Evolutionary conservation across 202 grass and related monocot genomes (phyloP).

Genomic region (Setaria italica): DNA sequence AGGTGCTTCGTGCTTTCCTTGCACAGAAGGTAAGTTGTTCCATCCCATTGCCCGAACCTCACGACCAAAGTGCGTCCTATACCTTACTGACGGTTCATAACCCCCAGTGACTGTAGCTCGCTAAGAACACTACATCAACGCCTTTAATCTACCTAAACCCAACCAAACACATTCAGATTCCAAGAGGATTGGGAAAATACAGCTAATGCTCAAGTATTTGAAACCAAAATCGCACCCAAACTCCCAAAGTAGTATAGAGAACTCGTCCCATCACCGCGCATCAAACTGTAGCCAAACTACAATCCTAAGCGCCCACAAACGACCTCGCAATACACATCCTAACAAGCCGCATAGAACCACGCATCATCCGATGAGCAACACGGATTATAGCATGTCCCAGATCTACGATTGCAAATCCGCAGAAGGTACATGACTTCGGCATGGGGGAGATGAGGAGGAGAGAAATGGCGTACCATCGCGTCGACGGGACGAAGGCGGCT

Average conservation of each 20-base stretch:
- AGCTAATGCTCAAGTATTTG: background rate
- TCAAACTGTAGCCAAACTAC: background rate
- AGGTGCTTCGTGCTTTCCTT: background rate
- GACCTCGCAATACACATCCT: background rate
- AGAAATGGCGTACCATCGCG: conserved; percentile 48
- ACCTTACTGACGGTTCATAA: background rate
- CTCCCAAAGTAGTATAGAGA: background rate
- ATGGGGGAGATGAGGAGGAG: background rate
- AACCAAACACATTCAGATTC: background rate
- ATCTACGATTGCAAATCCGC: background rate
- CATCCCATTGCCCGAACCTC: background rate
- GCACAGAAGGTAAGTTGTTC: background rate
- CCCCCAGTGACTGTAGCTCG: background rate
- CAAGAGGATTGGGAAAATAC: background rate
- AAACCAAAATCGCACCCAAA: background rate
- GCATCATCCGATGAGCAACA: background rate
- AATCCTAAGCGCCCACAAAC: background rate
- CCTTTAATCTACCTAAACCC: background rate
- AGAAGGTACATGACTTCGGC: background rate
- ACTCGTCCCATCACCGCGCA: background rate
- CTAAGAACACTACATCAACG: background rate
- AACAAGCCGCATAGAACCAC: background rate
- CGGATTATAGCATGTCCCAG: background rate
- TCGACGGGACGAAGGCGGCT: conserved; percentile 3
- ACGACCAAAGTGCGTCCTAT: background rate